Percentiles rank a stretch among this genome's conserved stretches.
Conservation (phyloP, 768 basidiomycete genomes). For the Boletellus ananiceps region DNA sequence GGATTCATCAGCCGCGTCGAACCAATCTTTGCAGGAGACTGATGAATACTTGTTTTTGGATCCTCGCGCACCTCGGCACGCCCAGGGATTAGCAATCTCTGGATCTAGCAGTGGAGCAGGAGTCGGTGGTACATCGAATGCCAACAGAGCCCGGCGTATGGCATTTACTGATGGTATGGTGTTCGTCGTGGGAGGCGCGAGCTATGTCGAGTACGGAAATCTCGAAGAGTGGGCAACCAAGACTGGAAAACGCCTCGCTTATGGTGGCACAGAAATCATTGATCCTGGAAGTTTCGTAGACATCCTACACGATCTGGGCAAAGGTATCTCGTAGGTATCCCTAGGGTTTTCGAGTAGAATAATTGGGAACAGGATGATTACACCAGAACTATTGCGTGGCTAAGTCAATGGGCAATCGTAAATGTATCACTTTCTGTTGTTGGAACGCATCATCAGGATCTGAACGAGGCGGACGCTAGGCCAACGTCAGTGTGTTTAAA, state of each 20-base stretch:
- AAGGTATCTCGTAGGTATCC: slow-evolving; percentile 27
- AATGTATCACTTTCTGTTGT: slow-evolving; percentile 48
- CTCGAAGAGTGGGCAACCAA: slow-evolving; percentile 87
- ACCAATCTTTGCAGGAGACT: slow-evolving; percentile 92
- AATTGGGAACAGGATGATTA: not conserved
- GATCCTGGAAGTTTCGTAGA: slow-evolving; percentile 83
- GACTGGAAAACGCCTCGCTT: slow-evolving; percentile 81
- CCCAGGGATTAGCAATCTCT: slow-evolving; percentile 41
- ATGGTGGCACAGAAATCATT: slow-evolving; percentile 94
- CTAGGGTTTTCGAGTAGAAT: slow-evolving; percentile 28
- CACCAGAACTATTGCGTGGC: slow-evolving; percentile 12
- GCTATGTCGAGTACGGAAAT: slow-evolving; percentile 97
- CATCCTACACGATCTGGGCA: slow-evolving; percentile 63
- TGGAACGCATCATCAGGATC: slow-evolving; percentile 62
- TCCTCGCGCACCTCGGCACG: slow-evolving; percentile 71
- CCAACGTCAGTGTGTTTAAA: slow-evolving; percentile 8
- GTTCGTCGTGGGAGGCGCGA: slow-evolving; percentile 94
- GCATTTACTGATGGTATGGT: slow-evolving; percentile 86
- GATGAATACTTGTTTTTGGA: slow-evolving; percentile 96
- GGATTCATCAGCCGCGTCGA: slow-evolving; percentile 93
- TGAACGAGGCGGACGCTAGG: slow-evolving; percentile 75
- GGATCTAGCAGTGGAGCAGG: slow-evolving; percentile 45
- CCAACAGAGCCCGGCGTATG: slow-evolving; percentile 54
- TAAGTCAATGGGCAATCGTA: too few relatives aligned
- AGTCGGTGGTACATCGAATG: slow-evolving; percentile 30